These are phyloP conservation scores for Beauveria bassiana DNA, from an alignment of 2,329 filamentous ascomycete species.

Conservation along the genomic window DNA sequence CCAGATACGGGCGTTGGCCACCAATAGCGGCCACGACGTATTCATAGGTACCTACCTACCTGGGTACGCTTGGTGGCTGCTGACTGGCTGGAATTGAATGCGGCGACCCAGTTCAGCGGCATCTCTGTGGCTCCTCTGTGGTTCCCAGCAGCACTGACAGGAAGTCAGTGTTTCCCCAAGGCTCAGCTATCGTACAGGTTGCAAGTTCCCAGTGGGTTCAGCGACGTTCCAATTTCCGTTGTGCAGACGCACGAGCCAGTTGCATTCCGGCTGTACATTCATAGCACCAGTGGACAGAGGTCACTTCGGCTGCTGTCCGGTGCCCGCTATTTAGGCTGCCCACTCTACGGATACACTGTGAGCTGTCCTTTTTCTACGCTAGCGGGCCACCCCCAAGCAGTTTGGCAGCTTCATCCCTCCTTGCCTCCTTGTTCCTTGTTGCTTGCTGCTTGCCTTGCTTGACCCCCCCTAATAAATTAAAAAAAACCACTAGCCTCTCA, in stretches of 20 bases:
- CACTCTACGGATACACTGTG: too few species aligned
- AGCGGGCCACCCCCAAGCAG: background rate
- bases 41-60: too few species aligned
- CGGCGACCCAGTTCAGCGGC: background rate
- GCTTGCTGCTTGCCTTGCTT: too few species aligned
- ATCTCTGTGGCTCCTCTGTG: background rate
- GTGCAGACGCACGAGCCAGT: conserved; percentile 3
- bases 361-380: background rate
- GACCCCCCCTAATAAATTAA: background rate
- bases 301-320: background rate
- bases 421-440: too few species aligned
- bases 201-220: background rate
- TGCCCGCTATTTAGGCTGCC: too few species aligned
- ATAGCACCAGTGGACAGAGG: too few species aligned
- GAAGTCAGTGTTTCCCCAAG: background rate
- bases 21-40: background rate
- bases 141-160: background rate
- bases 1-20: background rate
- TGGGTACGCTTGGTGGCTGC: background rate
- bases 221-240: conserved; percentile 1
- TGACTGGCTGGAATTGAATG: background rate
- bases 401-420: too few species aligned
- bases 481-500: background rate
- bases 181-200: background rate
- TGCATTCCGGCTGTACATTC: too few species aligned